Conservation (phyloP, 1,284 basidiomycete genomes). For the Amylostereum areolatum region DNA sequence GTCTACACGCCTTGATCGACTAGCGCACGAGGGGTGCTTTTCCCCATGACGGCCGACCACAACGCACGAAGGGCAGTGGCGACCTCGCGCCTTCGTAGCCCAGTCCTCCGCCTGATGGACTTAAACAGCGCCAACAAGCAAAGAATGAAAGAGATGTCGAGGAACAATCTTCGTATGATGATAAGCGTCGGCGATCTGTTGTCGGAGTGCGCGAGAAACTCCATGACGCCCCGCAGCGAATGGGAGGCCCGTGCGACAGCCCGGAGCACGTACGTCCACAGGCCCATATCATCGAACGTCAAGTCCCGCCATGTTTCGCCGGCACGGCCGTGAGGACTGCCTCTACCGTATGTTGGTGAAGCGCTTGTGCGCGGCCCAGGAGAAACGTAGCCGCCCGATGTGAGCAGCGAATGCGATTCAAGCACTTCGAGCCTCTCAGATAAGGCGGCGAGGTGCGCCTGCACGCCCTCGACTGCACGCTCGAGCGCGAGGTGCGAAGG, state of each 20-base stretch:
- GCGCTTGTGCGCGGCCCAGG: conserved; percentile 19
- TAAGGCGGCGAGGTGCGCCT: conserved; percentile 85
- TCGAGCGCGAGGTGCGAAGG: conserved; percentile 41
- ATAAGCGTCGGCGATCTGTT: conserved; percentile 57
- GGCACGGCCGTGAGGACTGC: conserved; percentile 31
- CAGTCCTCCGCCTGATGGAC: conserved; percentile 60
- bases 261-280: conserved; percentile 70
- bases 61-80: conserved; percentile 53
- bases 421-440: conserved; percentile 81
- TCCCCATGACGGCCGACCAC: conserved; percentile 68
- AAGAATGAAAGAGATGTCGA: conserved; percentile 70
- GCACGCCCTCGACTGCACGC: conserved; percentile 75
- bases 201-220: conserved; percentile 52
- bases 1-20: conserved; percentile 42
- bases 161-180: conserved; percentile 61
- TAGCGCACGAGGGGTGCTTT: conserved; percentile 38
- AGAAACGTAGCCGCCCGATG: conserved; percentile 6
- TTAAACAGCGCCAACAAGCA: conserved; percentile 49
- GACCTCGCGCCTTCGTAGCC: conserved; percentile 63
- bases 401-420: conserved; percentile 32
- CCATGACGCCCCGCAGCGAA: conserved; percentile 38
- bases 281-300: conserved; percentile 70
- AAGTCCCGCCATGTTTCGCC: conserved; percentile 33
- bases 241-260: conserved; percentile 44
- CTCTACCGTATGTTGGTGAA: conserved; percentile 24